Evolutionary conservation across 192 early-diverging fungal genomes (phyloP).

Genomic region (Phycomyces nitens): DNA sequence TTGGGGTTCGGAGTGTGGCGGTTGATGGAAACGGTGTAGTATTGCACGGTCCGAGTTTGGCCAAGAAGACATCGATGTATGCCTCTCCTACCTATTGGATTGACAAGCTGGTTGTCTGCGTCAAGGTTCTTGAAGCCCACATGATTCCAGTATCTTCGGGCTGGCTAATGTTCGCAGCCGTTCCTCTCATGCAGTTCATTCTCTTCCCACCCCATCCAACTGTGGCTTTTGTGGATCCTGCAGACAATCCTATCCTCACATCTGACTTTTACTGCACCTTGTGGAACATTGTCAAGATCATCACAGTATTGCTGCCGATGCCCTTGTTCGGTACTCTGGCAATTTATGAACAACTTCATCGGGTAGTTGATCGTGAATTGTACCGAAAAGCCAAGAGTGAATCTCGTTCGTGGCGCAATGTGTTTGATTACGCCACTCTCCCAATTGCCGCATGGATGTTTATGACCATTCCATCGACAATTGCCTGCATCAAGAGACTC

Average conservation of each 20-base stretch:
- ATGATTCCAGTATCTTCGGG: conserved; percentile 49
- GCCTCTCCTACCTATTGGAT: conserved; percentile 26
- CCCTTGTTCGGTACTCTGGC: conserved; percentile 43
- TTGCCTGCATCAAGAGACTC: conserved; percentile 42
- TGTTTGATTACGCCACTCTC: conserved; percentile 37
- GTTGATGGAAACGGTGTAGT: conserved; percentile 4
- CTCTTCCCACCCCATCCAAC: conserved; percentile 29
- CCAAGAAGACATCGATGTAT: conserved; percentile 21
- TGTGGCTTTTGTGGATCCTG: conserved; percentile 27
- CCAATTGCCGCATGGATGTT: conserved; percentile 48
- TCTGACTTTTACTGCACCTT: conserved; percentile 38
- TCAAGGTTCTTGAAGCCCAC: conserved; percentile 50
- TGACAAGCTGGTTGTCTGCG: conserved; percentile 37
- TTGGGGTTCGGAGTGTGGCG: conserved; percentile 9
- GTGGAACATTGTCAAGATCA: conserved; percentile 40
- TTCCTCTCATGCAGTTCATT: conserved; percentile 45
- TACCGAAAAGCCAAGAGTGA: conserved; percentile 37
- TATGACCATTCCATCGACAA: conserved; percentile 46
- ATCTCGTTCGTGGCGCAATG: conserved; percentile 36
- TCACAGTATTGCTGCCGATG: conserved; percentile 40
- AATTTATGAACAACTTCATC: conserved; percentile 44
- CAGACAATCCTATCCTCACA: conserved; percentile 38
- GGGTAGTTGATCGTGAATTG: conserved; percentile 38
- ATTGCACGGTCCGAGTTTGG: neutral
- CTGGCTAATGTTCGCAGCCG: conserved; percentile 52